Evolutionary conservation across 345 rosid genomes (phyloP).

Genomic region (Syzygium grande): DNA sequence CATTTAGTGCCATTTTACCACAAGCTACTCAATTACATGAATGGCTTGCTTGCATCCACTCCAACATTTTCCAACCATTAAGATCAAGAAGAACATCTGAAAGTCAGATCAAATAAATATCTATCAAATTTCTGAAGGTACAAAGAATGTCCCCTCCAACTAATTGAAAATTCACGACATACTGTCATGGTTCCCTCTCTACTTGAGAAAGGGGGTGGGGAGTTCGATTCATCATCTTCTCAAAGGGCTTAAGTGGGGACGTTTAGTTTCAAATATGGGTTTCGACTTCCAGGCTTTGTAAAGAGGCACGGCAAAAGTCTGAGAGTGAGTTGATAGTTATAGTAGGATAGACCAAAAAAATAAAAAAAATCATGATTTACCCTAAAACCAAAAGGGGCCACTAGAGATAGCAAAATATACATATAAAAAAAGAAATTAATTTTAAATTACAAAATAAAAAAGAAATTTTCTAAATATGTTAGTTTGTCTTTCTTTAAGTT

Average conservation of each 20-base stretch:
- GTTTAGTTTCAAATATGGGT: too few relatives aligned
- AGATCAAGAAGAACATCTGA: neutral
- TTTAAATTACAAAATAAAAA: too few relatives aligned
- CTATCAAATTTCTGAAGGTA: neutral
- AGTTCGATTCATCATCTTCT: too few relatives aligned
- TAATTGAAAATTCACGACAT: neutral
- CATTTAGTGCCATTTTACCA: neutral
- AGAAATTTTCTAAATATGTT: neutral
- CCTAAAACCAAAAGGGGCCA: neutral
- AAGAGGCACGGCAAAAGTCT: too few relatives aligned
- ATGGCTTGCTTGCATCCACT: neutral
- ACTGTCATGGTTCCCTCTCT: neutral
- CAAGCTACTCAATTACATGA: neutral
- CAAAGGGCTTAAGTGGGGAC: too few relatives aligned
- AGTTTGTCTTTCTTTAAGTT: neutral
- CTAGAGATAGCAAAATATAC: neutral
- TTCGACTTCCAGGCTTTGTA: too few relatives aligned
- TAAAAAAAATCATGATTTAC: neutral
- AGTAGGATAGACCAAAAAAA: too few relatives aligned
- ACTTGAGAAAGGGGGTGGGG: too few relatives aligned
- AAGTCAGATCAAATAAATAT: neutral
- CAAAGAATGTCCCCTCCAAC: neutral
- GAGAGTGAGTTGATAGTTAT: too few relatives aligned
- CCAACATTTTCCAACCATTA: neutral
- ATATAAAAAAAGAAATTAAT: too few relatives aligned